Evolutionary conservation across 2,329 filamentous ascomycete genomes (phyloP), one percentile per base, ranked within the genome.

Genomic region (Sporothrix inflata): DNA sequence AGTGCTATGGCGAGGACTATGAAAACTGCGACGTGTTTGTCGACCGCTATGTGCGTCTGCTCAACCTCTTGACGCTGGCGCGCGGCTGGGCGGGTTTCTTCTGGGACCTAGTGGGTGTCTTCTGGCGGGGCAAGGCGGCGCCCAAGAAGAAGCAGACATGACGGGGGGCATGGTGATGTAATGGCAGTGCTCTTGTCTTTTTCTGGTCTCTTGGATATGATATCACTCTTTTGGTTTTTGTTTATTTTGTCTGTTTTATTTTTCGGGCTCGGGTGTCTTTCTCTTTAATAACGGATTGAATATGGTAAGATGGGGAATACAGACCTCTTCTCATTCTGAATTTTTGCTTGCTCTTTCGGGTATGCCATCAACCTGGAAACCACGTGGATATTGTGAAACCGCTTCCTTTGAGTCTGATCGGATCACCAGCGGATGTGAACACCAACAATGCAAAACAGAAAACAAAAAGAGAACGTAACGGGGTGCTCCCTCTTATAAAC

Each of bases 1-100:
- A 92, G 77, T 82, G 85, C 60, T 89, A 88, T 78, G 88, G 84
- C 0, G 82, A 89, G 74, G 88, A 91, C 76, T 88, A 85, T 75
- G 82, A 85, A 72, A 83, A 86, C 73, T 82, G 83, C 19, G 90
- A 91, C 76, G 78, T 82, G 1, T 91, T 90, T 76, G 82, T 84
- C 30, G 81, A 83, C 72, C 84, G 86, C 51, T 83, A 89, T 71
- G 78, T 91, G 1, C 79, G 80, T 53, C 74, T 90, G 73, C 63
- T 91, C 75, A 89, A 90, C 76, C 77, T 82, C 40, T 76, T 87
- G 47, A 83, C 85, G 74, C 77, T 76, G 42, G 77, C 83, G 12
- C 83, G 84, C 75, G 88, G 88, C 0, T 91, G 87, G 88, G 73
- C 79, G 45, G 88, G 86, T 2, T 85, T 85, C 79, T 76, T 78